phyloP scores from a whole-genome alignment of 1,284 basidiomycete genomes.

The Chalciporus sp. region DNA sequence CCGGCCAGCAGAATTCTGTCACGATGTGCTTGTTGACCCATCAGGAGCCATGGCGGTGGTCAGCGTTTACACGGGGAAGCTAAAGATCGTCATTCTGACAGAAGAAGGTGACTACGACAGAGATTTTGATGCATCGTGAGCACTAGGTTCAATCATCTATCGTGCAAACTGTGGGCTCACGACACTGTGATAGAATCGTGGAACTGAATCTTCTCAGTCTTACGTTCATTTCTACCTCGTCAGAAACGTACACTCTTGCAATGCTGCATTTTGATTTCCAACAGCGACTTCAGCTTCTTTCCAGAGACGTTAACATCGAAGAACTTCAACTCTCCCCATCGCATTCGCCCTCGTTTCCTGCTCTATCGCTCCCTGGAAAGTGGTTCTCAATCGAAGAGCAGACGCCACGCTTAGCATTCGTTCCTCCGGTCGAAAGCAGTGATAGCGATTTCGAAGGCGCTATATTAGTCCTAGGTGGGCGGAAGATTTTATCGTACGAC shows the following conservation, averaged over 20 bases:
- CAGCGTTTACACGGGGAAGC: conserved; percentile 66
- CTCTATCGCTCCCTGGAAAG: conserved; percentile 43
- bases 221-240: conserved; percentile 56
- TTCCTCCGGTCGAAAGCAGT: conserved; percentile 26
- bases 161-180: conserved; percentile 10
- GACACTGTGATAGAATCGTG: conserved; percentile 51
- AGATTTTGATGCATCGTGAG: conserved; percentile 70
- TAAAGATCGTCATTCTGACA: conserved; percentile 58
- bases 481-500: conserved; percentile 62
- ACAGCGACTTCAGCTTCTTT: conserved; percentile 59
- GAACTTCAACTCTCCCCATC: conserved; percentile 55
- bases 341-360: conserved; percentile 50
- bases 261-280: conserved; percentile 72
- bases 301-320: conserved; percentile 55
- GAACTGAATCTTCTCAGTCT: conserved; percentile 78
- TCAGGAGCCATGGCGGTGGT: conserved; percentile 61
- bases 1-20: conserved; percentile 67
- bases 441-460: conserved; percentile 53
- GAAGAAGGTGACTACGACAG: conserved; percentile 52
- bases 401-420: conserved; percentile 25
- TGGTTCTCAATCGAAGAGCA: conserved; percentile 34
- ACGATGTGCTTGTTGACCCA: conserved; percentile 61
- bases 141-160: conserved; percentile 15
- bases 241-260: conserved; percentile 57
- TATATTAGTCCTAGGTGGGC: conserved; percentile 71